These are phyloP conservation scores for Fusarium papillatum DNA, from an alignment of 2,329 filamentous ascomycete species.

Conservation along the genomic window DNA sequence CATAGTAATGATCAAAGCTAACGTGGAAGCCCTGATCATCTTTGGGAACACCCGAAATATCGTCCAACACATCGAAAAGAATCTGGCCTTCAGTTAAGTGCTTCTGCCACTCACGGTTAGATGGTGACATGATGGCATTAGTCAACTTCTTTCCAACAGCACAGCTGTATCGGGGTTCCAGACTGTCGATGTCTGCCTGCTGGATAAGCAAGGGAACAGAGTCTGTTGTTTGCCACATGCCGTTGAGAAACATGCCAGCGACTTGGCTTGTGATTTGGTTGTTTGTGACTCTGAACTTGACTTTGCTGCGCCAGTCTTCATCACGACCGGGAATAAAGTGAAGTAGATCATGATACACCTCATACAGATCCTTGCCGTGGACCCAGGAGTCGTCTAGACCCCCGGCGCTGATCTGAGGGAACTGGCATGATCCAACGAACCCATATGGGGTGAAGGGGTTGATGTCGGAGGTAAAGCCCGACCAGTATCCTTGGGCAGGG, in stretches of 20 bases:
- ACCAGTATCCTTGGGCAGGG: conserved; percentile 74
- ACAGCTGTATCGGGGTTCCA: conserved; percentile 82
- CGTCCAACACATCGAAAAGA: conserved; percentile 74
- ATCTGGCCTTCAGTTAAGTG: conserved; percentile 71
- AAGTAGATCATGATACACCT: conserved; percentile 80
- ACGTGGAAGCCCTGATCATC: conserved; percentile 74
- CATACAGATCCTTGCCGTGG: conserved; percentile 82
- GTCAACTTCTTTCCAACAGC: conserved; percentile 60
- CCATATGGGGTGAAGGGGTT: conserved; percentile 78
- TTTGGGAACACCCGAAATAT: conserved; percentile 74
- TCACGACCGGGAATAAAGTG: conserved; percentile 72
- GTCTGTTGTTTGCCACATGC: conserved; percentile 70
- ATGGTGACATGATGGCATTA: conserved; percentile 56
- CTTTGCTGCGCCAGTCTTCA: conserved; percentile 55
- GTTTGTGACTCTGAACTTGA: conserved; percentile 81
- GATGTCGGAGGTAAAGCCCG: conserved; percentile 68
- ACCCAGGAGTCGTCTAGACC: conserved; percentile 82
- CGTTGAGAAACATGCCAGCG: conserved; percentile 79
- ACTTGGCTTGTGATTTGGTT: conserved; percentile 89
- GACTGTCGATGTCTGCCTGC: conserved; percentile 73
- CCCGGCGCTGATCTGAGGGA: conserved; percentile 82
- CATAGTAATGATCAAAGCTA: conserved; percentile 86
- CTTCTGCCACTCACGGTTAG: conserved; percentile 68
- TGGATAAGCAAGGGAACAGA: conserved; percentile 61
- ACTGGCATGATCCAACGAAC: conserved; percentile 82